Conservation (phyloP, 1,284 basidiomycete species). For the Fomitopsis schrenkii region DNA sequence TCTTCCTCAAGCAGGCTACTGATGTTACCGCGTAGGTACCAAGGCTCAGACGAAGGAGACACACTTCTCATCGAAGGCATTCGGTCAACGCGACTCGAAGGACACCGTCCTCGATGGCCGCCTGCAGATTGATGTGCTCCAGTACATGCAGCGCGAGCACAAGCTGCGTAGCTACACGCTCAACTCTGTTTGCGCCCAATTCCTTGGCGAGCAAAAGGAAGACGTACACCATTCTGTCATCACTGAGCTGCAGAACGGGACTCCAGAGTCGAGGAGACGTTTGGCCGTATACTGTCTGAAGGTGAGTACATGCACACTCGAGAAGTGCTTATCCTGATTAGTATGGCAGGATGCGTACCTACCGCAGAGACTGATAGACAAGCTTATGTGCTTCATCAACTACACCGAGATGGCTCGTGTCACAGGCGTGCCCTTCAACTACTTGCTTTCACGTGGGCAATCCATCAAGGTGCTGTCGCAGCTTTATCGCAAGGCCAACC, state of each 20-base stretch:
- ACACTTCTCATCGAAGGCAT: slow-evolving; percentile 95
- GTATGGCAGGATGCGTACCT: slow-evolving; percentile 89
- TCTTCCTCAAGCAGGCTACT: neutral
- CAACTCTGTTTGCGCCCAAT: slow-evolving; percentile 94
- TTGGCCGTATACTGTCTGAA: slow-evolving; percentile 96
- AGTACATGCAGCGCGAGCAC: slow-evolving; percentile 96
- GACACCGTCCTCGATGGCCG: slow-evolving; percentile 87
- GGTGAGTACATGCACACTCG: slow-evolving; percentile 38
- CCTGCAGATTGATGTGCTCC: slow-evolving; percentile 88
- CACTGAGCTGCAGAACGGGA: slow-evolving; percentile 94
- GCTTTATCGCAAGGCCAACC: slow-evolving; percentile 84
- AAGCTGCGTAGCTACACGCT: slow-evolving; percentile 93
- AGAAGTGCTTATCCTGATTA: neutral
- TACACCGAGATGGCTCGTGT: slow-evolving; percentile 96
- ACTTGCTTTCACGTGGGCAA: slow-evolving; percentile 85
- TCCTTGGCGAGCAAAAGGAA: slow-evolving; percentile 95
- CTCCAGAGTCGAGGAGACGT: slow-evolving; percentile 83
- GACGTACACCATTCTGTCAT: slow-evolving; percentile 97
- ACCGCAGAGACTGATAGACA: slow-evolving; percentile 90
- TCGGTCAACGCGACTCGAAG: slow-evolving; percentile 93
- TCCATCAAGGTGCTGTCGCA: slow-evolving; percentile 97
- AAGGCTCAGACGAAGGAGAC: slow-evolving; percentile 84
- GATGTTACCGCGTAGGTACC: slow-evolving; percentile 41
- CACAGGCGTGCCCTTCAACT: slow-evolving; percentile 97
- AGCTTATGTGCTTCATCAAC: slow-evolving; percentile 97